Percentiles rank a stretch among this genome's conserved stretches.
These are phyloP conservation scores for Phytophthora palmivora DNA, from an alignment of 352 stramenopile species.

Conservation along the genomic window DNA sequence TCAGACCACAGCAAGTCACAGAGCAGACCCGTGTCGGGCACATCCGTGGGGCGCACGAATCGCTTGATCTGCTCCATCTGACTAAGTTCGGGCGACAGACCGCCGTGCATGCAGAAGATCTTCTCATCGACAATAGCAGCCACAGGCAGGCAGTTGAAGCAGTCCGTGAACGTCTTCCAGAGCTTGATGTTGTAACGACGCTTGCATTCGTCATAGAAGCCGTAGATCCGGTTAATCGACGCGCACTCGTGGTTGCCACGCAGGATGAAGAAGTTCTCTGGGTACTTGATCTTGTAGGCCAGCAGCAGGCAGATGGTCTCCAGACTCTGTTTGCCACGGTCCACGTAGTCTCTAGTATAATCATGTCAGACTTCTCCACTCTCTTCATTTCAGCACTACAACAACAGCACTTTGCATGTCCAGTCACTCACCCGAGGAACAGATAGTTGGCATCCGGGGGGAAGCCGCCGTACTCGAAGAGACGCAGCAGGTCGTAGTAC, in stretches of 20 bases:
- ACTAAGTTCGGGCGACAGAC: constrained; percentile 95
- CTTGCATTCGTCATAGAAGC: constrained; percentile 99
- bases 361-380: constrained; percentile 74
- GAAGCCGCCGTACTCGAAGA: constrained; percentile 96
- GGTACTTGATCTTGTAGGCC: constrained; percentile 99
- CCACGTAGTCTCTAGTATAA: constrained; percentile 93
- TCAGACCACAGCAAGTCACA: constrained; percentile 92
- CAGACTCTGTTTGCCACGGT: constrained; percentile 95
- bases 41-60: constrained; percentile 86
- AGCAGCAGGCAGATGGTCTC: constrained; percentile 98
- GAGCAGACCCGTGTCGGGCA: constrained; percentile 88
- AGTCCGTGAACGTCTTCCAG: constrained; percentile 97
- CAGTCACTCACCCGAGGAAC: constrained; percentile 53
- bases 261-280: constrained; percentile 98
- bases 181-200: constrained; percentile 93
- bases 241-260: constrained; percentile 99
- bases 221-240: constrained; percentile 99
- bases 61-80: constrained; percentile 97
- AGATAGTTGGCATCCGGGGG: constrained; percentile 79
- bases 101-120: constrained; percentile 99
- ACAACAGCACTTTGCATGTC: background rate
- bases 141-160: constrained; percentile 99
- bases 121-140: constrained; percentile 97
- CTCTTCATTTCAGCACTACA: background rate
- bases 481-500: constrained; percentile 98